Conservation (phyloP, 768 basidiomycete genomes). For the Phanerochaete sordida region DNA sequence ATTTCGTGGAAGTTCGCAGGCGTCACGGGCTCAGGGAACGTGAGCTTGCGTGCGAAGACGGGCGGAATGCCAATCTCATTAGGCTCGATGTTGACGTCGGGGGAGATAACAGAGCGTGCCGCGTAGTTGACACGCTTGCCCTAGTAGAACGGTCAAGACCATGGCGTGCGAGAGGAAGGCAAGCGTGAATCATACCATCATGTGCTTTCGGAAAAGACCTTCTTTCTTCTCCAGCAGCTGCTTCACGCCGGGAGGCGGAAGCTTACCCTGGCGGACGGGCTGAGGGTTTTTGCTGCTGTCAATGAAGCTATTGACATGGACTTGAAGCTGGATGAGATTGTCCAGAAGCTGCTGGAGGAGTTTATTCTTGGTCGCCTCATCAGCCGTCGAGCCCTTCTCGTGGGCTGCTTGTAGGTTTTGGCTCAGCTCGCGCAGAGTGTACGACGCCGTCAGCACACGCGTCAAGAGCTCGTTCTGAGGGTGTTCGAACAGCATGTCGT, state of each 20-base stretch:
- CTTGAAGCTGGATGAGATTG: slow-evolving; percentile 82
- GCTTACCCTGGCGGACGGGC: slow-evolving; percentile 79
- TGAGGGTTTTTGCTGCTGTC: slow-evolving; percentile 95
- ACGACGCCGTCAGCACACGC: slow-evolving; percentile 75
- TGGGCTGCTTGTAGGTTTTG: slow-evolving; percentile 57
- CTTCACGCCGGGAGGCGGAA: slow-evolving; percentile 92
- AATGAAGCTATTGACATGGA: slow-evolving; percentile 95
- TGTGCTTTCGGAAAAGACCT: slow-evolving; percentile 94
- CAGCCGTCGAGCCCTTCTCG: slow-evolving; percentile 49
- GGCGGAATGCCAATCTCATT: slow-evolving; percentile 98
- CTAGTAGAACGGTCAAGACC: slow-evolving; percentile 35
- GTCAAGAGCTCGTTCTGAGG: slow-evolving; percentile 90
- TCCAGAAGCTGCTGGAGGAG: slow-evolving; percentile 73
- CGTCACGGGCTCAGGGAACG: slow-evolving; percentile 97
- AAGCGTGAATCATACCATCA: slow-evolving; percentile 73
- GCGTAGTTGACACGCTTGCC: slow-evolving; percentile 99
- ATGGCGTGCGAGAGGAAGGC: not conserved
- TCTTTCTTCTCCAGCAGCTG: slow-evolving; percentile 99
- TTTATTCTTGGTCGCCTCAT: slow-evolving; percentile 48
- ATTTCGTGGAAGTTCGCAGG: slow-evolving; percentile 85
- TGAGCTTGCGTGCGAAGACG: slow-evolving; percentile 93
- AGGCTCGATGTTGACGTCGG: slow-evolving; percentile 98
- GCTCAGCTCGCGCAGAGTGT: slow-evolving; percentile 76
- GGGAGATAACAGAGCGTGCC: slow-evolving; percentile 99
- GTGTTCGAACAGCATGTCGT: slow-evolving; percentile 92